phyloP scores from a whole-genome alignment of 495 filamentous ascomycete genomes.

The Lindgomyces ingoldianus region DNA sequence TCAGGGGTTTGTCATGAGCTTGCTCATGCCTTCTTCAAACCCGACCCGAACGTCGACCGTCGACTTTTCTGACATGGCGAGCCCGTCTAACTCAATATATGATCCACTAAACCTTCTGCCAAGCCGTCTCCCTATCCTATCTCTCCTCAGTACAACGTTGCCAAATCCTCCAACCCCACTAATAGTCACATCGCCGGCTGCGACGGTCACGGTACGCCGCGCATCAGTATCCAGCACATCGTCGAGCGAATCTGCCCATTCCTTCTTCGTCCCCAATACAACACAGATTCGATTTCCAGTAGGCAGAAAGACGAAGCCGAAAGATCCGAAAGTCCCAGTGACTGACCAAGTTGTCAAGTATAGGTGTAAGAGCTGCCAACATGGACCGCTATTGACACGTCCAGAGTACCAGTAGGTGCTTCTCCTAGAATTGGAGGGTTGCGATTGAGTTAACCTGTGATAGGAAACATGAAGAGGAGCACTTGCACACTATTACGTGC shows the following conservation, averaged over 20 bases:
- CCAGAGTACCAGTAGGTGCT: background rate
- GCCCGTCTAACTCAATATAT: background rate
- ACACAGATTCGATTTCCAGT: background rate
- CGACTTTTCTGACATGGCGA: background rate
- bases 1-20: conserved; percentile 19
- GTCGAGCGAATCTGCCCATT: background rate
- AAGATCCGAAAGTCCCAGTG: background rate
- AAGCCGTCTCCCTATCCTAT: no score
- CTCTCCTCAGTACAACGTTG: no score
- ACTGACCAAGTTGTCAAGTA: background rate
- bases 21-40: background rate
- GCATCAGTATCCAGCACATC: background rate
- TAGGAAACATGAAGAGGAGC: background rate
- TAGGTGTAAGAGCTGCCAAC: background rate
- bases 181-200: no score
- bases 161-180: background rate
- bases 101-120: background rate
- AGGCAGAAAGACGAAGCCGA: background rate
- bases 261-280: background rate
- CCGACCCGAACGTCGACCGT: background rate
- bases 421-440: background rate
- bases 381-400: background rate
- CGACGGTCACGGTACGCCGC: no score
- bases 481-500: background rate
- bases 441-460: background rate